phyloP scores from a whole-genome alignment of 129 eudicot genomes.

The Smallanthus sonchifolius region DNA sequence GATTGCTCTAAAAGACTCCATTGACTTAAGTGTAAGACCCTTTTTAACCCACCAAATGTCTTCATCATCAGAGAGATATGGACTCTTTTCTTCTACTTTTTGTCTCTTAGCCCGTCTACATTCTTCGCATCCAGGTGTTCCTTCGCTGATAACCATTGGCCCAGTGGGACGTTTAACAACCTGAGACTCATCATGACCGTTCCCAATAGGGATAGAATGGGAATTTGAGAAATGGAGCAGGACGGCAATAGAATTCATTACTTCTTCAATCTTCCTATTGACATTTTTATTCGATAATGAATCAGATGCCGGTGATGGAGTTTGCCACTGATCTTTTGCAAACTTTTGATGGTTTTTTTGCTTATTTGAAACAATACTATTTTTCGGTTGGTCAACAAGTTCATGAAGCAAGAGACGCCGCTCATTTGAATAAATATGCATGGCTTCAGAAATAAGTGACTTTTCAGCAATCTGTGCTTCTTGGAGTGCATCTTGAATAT shows the following conservation, averaged over 20 bases:
- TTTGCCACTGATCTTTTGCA: constrained; percentile 36
- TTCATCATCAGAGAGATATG: constrained; percentile 63
- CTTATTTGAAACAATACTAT: constrained; percentile 20
- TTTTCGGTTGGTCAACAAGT: constrained; percentile 28
- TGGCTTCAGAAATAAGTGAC: constrained; percentile 47
- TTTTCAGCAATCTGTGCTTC: constrained; percentile 57
- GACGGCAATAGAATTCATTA: constrained; percentile 58
- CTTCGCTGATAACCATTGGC: constrained; percentile 49
- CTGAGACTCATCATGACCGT: constrained; percentile 55
- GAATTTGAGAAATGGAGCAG: constrained; percentile 60
- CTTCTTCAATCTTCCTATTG: constrained; percentile 46
- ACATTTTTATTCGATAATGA: constrained; percentile 17
- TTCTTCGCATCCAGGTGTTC: constrained; percentile 92
- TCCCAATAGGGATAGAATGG: constrained; percentile 23
- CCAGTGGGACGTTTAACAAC: constrained; percentile 37
- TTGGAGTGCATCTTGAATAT: constrained; percentile 54
- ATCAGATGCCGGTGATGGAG: constrained; percentile 24
- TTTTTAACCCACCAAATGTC: constrained; percentile 87
- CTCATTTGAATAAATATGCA: constrained; percentile 76
- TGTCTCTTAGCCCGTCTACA: constrained; percentile 78
- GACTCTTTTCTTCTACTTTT: constrained; percentile 64
- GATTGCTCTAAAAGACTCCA: constrained; percentile 22
- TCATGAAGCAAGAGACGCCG: constrained; percentile 70
- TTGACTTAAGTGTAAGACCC: constrained; percentile 32
- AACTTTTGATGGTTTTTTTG: constrained; percentile 25